Evolutionary conservation across 495 filamentous ascomycete genomes (phyloP).

Genomic region (Sphaerosporella brunnea): DNA sequence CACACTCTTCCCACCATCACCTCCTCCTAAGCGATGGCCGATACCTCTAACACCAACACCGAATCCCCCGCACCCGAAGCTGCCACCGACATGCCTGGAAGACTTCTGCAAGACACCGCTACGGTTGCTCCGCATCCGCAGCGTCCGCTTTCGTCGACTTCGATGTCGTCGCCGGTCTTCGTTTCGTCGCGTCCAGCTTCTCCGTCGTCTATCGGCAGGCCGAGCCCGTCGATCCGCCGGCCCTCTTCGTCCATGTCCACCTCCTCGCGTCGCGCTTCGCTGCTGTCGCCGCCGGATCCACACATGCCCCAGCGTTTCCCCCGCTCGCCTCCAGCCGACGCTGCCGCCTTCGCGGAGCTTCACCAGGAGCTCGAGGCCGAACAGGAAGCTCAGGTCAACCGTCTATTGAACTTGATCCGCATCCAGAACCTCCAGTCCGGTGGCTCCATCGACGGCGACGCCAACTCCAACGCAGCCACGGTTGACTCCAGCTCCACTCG

Average conservation of each 20-base stretch:
- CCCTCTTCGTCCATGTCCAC: slow-evolving; percentile 19
- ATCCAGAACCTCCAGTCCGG: slow-evolving; percentile 68
- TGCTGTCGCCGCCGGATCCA: slow-evolving; percentile 17
- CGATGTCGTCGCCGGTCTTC: neutral
- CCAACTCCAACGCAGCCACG: slow-evolving; percentile 36
- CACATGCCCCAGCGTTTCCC: slow-evolving; percentile 26
- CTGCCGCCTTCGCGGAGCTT: slow-evolving; percentile 79
- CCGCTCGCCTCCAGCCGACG: slow-evolving; percentile 31
- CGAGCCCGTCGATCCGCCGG: slow-evolving; percentile 10
- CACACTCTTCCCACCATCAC: too few species aligned
- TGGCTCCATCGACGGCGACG: slow-evolving; percentile 34
- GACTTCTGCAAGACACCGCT: too few species aligned
- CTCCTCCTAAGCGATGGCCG: too few species aligned
- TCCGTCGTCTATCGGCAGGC: neutral
- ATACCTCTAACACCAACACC: too few species aligned
- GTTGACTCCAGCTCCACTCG: slow-evolving; percentile 51
- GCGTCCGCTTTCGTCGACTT: neutral
- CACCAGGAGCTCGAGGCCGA: slow-evolving; percentile 91
- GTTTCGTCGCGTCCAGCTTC: slow-evolving; percentile 1
- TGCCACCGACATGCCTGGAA: too few species aligned
- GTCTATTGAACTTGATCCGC: slow-evolving; percentile 75
- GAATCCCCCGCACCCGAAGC: too few species aligned
- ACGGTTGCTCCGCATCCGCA: neutral
- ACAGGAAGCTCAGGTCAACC: slow-evolving; percentile 91
- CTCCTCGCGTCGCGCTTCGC: slow-evolving; percentile 18